Base-by-base conservation (phyloP, 139 green algal species). In the Chlamydomonas asymmetrica region DNA sequence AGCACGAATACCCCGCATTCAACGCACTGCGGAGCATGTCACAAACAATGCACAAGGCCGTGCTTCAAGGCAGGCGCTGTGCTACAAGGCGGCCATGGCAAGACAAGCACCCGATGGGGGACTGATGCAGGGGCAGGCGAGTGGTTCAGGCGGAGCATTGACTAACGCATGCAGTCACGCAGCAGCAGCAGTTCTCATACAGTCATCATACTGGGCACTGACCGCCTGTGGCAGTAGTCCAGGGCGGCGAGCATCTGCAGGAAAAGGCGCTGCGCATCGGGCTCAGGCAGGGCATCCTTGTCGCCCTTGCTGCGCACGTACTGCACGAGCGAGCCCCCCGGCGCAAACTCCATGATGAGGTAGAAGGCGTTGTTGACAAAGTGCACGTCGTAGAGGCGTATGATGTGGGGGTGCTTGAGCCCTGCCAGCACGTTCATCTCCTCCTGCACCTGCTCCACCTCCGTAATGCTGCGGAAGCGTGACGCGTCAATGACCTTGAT, bases 281-380 rank as follows among this genome's bases (percentile, higher is more conserved):
- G 52, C 83, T 96, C 91, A 0, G 45, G 39, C 50, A 94, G 76
- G 32, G 70, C 41, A 20, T 78, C 66, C 1, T 20, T 9, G 20
- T 73, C 71, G 1, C 65, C 43, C 48, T 91, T 80, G 22, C 22
- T 45, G 50, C 69, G 66, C 27, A 85, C 72, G 63, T 87, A 69
- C 10, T 74, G 45, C 31, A 84, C 77, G 57, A 96, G 75, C 16
- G 79, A 83, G 40, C 91, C 91, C 2, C 87, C 88, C 18, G 74
- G 67, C 4, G 88, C 89, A 71, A 86, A 93, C 73, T 96, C 91
- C 90, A 96, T 94, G 35, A 93, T 79, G 37, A 96, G 87, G 66
- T 88, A 91, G 73, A 94, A 91, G 29, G 74, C 70, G 67, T 84
- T 81, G 80, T 68, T 61, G 10, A 75, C 69, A 74, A 91, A 87